A percentile compares a stretch with the other conserved stretches of the same genome.
phyloP scores from a whole-genome alignment of 2,329 filamentous ascomycete genomes.

The Cytospora piceicola region DNA sequence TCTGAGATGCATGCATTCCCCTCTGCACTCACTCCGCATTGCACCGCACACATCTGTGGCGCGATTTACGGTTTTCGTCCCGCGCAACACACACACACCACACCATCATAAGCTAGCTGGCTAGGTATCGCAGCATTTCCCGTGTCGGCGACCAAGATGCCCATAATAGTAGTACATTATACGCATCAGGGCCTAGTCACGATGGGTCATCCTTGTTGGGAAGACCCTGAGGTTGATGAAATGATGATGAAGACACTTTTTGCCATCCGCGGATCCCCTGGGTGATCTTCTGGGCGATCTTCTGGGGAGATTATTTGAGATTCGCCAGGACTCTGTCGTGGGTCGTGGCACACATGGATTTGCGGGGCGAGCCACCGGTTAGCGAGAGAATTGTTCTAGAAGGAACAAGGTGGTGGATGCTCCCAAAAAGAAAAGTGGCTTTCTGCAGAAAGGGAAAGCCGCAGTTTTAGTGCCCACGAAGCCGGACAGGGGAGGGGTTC shows the following conservation, averaged over 20 bases:
- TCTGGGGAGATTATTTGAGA: conserved; percentile 24
- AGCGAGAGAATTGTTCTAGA: conserved; percentile 30
- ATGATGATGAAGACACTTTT: conserved; percentile 13
- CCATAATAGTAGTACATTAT: background rate
- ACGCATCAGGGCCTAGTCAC: background rate
- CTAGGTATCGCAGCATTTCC: background rate
- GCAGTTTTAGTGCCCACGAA: conserved; percentile 16
- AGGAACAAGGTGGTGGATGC: conserved; percentile 22
- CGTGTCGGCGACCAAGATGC: background rate
- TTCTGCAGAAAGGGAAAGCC: background rate
- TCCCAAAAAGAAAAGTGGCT: background rate
- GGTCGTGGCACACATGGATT: conserved; percentile 23
- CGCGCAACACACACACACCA: background rate
- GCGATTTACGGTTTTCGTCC: conserved; percentile 1
- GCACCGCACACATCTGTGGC: background rate
- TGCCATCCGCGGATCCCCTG: background rate
- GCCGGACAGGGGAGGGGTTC: background rate
- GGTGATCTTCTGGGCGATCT: background rate
- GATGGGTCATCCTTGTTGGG: background rate
- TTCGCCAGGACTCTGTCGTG: conserved; percentile 24
- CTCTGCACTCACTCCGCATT: background rate
- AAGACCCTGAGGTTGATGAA: background rate
- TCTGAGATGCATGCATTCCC: conserved; percentile 17
- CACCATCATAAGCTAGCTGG: too few species aligned
- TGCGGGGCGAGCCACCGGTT: conserved; percentile 20